Conservation (phyloP, 495 filamentous ascomycete genomes). For the Rhypophila decipiens region DNA sequence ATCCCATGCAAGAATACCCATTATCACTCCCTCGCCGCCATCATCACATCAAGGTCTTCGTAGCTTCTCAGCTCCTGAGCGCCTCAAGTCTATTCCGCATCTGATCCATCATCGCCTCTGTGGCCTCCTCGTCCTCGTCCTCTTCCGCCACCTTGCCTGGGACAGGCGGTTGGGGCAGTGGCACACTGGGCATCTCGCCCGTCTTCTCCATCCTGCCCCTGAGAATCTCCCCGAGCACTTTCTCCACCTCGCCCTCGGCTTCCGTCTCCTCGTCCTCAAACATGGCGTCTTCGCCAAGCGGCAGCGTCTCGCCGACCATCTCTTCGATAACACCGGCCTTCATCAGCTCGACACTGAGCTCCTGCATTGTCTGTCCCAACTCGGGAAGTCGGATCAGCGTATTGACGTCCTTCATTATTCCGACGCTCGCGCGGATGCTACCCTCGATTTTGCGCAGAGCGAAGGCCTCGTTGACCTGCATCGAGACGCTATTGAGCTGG, state of each 20-base stretch:
- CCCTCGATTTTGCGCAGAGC: conserved; percentile 95
- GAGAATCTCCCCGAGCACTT: conserved; percentile 82
- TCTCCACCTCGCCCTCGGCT: conserved; percentile 85
- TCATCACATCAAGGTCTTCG: too few relatives aligned
- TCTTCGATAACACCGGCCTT: conserved; percentile 97
- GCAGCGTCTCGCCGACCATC: conserved; percentile 82
- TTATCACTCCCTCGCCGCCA: too few relatives aligned
- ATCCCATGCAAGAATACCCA: neutral
- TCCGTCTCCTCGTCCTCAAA: conserved; percentile 75
- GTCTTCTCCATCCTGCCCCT: conserved; percentile 73
- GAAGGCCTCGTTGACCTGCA: conserved; percentile 98
- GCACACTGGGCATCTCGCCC: conserved; percentile 47
- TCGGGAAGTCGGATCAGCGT: conserved; percentile 76
- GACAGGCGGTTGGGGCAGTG: conserved; percentile 50
- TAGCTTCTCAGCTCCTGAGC: conserved; percentile 68
- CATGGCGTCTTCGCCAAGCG: conserved; percentile 54
- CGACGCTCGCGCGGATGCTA: conserved; percentile 74
- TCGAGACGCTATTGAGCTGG: conserved; percentile 86
- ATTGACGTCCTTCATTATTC: conserved; percentile 97
- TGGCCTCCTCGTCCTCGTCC: conserved; percentile 76
- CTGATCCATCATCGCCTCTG: conserved; percentile 80
- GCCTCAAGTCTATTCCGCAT: conserved; percentile 91
- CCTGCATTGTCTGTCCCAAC: conserved; percentile 82
- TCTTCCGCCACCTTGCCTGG: conserved; percentile 56
- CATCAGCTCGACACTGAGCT: conserved; percentile 80